Evolutionary conservation across 2,329 filamentous ascomycete species (phyloP), one percentile per base, ranked within the genome.

Genomic region (Eutypa lata): DNA sequence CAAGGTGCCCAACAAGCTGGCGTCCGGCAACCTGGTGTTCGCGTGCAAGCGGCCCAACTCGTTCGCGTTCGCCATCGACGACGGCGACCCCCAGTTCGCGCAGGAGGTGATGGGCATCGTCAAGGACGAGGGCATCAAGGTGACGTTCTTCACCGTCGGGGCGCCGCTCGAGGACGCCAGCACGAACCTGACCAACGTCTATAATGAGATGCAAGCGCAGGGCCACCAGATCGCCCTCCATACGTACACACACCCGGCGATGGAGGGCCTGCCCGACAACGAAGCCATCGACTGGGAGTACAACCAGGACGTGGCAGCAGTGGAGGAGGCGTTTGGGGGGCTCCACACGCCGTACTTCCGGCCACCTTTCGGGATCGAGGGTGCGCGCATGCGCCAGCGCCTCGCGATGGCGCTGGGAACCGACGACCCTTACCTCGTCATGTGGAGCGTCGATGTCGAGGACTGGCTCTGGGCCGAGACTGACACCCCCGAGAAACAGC

Each of bases 1-100:
- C 55, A 72, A 65, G 28, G 71, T 87, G 8, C 84, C 84, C 2
- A 68, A 71, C 52, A 88, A 88, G 69, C 70, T 86, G 28, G 77
- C 83, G 0, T 84, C 78, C 1, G 85, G 85, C 7, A 77, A 76
- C 19, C 73, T 89, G 33, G 72, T 85, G 45, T 82, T 88, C 61
- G 74, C 79, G 7, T 89, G 86, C 74, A 85, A 80, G 58, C 77
- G 84, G 18, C 84, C 85, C 46, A 87, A 88, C 70, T 84, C 81
- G 0, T 88, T 89, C 65, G 86, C 86, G 1, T 88, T 89, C 66
- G 86, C 85, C 48, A 88, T 89, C 57, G 86, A 89, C 64, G 86
- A 89, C 65, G 86, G 86, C 21, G 74, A 80, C 48, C 86, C 86
- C 46, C 62, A 71, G 33, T 76, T 80, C 52, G 84, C 84, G 2